phyloP scores from a whole-genome alignment of 768 basidiomycete species.

The Podaxis rugospora region DNA sequence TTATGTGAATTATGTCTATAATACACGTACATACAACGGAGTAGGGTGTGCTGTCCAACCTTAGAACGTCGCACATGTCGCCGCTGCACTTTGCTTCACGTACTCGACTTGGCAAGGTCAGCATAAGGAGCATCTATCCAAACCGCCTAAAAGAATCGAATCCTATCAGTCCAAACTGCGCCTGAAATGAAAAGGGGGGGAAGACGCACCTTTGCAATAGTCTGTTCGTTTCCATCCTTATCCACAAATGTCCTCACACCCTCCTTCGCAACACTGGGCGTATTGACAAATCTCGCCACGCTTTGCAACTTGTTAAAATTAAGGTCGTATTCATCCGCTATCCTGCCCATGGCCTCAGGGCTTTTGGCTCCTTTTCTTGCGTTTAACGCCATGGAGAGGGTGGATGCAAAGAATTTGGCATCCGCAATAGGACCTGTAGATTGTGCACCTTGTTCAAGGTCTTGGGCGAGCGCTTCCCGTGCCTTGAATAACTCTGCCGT shows the following conservation, averaged over 20 bases:
- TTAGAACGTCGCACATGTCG: not conserved
- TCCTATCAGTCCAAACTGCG: not conserved
- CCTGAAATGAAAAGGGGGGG: not conserved
- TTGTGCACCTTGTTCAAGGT: not conserved
- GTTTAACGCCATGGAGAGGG: not conserved
- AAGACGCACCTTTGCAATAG: conserved; percentile 44
- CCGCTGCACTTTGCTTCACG: not conserved
- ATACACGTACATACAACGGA: not conserved
- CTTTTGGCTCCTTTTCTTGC: not conserved
- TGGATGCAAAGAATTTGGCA: not conserved
- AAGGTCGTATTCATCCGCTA: conserved; percentile 52
- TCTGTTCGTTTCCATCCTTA: conserved; percentile 53
- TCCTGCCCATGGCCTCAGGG: conserved; percentile 35
- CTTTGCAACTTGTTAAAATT: conserved; percentile 47
- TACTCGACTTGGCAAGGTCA: not conserved
- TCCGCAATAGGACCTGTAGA: not conserved
- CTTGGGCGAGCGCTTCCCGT: not conserved
- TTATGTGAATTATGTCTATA: not conserved
- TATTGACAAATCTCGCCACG: conserved; percentile 55
- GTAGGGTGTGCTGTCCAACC: not conserved
- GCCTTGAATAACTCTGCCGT: conserved; percentile 4
- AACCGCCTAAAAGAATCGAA: conserved; percentile 29
- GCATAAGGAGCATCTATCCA: conserved; percentile 35
- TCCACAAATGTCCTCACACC: conserved; percentile 38
- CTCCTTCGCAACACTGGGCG: conserved; percentile 53